A percentile compares a stretch with the other conserved stretches of the same genome.
phyloP scores from a whole-genome alignment of 345 rosid genomes.

The Erodium maritimum region DNA sequence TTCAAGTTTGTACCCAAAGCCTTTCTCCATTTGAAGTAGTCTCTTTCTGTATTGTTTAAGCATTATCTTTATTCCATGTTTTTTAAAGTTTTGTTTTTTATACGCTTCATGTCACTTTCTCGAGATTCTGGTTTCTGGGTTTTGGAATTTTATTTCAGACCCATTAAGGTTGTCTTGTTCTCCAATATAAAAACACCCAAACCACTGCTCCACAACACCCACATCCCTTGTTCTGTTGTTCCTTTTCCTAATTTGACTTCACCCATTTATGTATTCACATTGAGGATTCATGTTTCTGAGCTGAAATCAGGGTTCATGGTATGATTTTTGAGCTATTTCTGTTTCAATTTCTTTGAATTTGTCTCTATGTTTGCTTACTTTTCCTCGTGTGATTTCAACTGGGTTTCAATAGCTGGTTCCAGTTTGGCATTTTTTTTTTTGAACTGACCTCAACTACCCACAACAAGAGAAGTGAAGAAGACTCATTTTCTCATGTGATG shows the following conservation, averaged over 20 bases:
- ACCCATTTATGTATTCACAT: not conserved
- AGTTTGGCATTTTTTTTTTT: not conserved
- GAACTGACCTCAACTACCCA: not conserved
- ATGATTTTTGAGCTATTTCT: not conserved
- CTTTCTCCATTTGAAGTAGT: no score
- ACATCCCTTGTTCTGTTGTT: no score
- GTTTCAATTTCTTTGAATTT: not conserved
- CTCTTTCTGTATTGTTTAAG: no score
- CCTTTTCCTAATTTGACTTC: no score
- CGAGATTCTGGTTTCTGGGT: not conserved
- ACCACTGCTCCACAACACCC: not conserved
- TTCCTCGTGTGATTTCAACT: not conserved
- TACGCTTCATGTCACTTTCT: not conserved
- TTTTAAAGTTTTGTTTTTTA: not conserved
- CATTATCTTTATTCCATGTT: no score
- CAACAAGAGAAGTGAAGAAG: not conserved
- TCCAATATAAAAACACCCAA: no score
- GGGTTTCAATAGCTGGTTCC: not conserved
- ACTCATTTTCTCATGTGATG: not conserved
- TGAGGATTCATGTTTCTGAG: not conserved
- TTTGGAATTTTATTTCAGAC: not conserved
- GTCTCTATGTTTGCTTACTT: not conserved
- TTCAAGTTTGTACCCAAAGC: no score
- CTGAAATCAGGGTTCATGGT: not conserved
- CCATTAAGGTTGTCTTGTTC: not conserved